These are phyloP conservation scores for Suillus tomentosus DNA, from an alignment of 768 basidiomycete species.

Conservation along the genomic window DNA sequence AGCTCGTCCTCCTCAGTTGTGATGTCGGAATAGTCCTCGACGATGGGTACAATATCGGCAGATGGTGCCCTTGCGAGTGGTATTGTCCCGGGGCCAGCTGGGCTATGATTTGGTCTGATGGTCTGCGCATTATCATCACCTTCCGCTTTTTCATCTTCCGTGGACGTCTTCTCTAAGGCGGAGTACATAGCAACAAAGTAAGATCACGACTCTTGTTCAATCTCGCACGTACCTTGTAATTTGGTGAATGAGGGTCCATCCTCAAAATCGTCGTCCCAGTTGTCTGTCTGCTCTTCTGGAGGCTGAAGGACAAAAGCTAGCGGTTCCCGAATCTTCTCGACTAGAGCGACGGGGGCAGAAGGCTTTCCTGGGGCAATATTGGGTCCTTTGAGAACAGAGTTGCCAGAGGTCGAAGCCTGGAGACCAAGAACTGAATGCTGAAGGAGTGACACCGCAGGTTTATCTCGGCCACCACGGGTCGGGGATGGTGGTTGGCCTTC, in stretches of 20 bases:
- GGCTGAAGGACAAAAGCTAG: conserved; percentile 65
- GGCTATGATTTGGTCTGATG: conserved; percentile 75
- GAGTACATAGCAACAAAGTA: conserved; percentile 2
- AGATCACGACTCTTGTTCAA: background rate
- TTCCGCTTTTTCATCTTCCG: conserved; percentile 56
- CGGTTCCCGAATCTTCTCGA: conserved; percentile 51
- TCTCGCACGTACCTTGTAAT: conserved; percentile 54
- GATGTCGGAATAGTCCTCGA: conserved; percentile 93
- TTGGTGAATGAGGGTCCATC: conserved; percentile 89
- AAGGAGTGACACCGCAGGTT: conserved; percentile 28
- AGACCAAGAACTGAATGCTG: conserved; percentile 36
- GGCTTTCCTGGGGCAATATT: conserved; percentile 23
- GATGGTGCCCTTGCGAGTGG: conserved; percentile 64
- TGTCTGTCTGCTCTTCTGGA: conserved; percentile 88
- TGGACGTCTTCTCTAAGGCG: conserved; percentile 64
- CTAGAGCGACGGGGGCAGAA: conserved; percentile 30
- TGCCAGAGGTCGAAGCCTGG: conserved; percentile 37
- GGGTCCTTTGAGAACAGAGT: conserved; percentile 26
- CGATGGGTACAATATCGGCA: conserved; percentile 62
- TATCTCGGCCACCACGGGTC: conserved; percentile 35
- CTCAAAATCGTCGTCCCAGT: conserved; percentile 99
- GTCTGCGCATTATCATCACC: conserved; percentile 79
- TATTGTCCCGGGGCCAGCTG: conserved; percentile 50
- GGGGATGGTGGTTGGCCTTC: conserved; percentile 49
- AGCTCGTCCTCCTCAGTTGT: conserved; percentile 77